Base-by-base conservation (phyloP, 106 monocot genomes). In the Narthecium ossifragum region DNA sequence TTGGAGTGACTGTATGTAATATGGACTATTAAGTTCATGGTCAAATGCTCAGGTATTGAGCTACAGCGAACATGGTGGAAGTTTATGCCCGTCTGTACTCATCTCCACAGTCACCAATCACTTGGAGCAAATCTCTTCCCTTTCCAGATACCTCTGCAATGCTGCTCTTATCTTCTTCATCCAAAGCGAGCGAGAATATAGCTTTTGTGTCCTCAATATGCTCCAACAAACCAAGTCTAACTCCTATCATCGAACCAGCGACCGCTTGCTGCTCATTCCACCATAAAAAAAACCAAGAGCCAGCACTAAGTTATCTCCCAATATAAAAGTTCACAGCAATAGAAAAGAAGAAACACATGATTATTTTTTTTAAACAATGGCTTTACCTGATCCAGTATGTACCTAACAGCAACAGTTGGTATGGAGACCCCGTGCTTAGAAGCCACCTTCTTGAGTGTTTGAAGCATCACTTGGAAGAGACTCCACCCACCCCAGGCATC, bases 231-330 rank as follows among this genome's bases (percentile, higher is more conserved):
- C 96, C 90, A 48, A 98, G 66, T 52, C 96, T 80, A 26, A 98
- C 96, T n/a, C 96, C 96, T 12, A 98, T 51, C 96, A 90, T 90
- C 27, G 96, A 98, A 49, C 96, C 96, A 28, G 78, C 86, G 48
- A 98, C 96, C 15, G 86, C 68, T 66, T 71, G 60, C 96, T 98
- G 71, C 32, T 68, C 11, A 26, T 53, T 38, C 28, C 51, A 2
- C 26, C 2, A 54, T 58, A n/a, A 28, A 62, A 51, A 11, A 38
- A 62, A 53, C 27, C 34, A 70, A 7, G 53, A 1, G 5, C 25
- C 23, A 24, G 18, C 26, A 3, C 11, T 26, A 22, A 27, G 11
- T 11, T 1, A 27, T 53, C 5, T 5, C 26, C 26, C 0, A 2
- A 21, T 5, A 21, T 9, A 27, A 15, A 2, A 24, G 28, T 17